A percentile compares a stretch with the other conserved stretches of the same genome.
Evolutionary conservation across 768 basidiomycete genomes (phyloP).

Genomic region (Glaciozyma martinii): DNA sequence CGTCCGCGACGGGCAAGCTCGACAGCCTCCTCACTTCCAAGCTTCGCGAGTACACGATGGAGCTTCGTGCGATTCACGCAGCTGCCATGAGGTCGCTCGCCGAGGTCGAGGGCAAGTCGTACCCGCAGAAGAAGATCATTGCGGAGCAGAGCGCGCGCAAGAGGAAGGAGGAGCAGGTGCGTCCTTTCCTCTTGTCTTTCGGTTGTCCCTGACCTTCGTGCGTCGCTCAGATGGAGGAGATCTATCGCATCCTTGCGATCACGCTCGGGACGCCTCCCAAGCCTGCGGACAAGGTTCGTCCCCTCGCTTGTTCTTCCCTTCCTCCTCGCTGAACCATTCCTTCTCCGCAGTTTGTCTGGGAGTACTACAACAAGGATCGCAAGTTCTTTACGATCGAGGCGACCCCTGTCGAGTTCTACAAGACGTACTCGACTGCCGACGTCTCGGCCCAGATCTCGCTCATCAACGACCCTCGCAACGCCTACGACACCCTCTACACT

Average conservation of each 20-base stretch:
- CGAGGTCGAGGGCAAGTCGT: slow-evolving; percentile 32
- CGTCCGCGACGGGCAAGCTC: slow-evolving; percentile 60
- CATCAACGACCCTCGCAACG: slow-evolving; percentile 88
- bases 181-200: neutral
- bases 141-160: slow-evolving; percentile 50
- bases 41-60: slow-evolving; percentile 79
- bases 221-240: slow-evolving; percentile 68
- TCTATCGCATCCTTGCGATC: slow-evolving; percentile 75
- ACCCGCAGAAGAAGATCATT: slow-evolving; percentile 9
- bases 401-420: slow-evolving; percentile 70
- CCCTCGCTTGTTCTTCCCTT: neutral
- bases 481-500: slow-evolving; percentile 68
- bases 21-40: slow-evolving; percentile 77
- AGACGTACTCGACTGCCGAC: slow-evolving; percentile 43
- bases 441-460: slow-evolving; percentile 64
- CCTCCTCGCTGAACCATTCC: neutral
- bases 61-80: slow-evolving; percentile 66
- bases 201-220: neutral
- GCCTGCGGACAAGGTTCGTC: slow-evolving; percentile 44
- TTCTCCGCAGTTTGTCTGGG: slow-evolving; percentile 63
- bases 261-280: slow-evolving; percentile 77
- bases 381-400: slow-evolving; percentile 51
- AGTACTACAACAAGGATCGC: slow-evolving; percentile 76
- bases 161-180: slow-evolving; percentile 49
- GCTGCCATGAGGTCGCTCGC: slow-evolving; percentile 37